These are phyloP conservation scores for Sarocladiaceae sp. DNA, from an alignment of 2,329 filamentous ascomycete species.

Conservation along the genomic window DNA sequence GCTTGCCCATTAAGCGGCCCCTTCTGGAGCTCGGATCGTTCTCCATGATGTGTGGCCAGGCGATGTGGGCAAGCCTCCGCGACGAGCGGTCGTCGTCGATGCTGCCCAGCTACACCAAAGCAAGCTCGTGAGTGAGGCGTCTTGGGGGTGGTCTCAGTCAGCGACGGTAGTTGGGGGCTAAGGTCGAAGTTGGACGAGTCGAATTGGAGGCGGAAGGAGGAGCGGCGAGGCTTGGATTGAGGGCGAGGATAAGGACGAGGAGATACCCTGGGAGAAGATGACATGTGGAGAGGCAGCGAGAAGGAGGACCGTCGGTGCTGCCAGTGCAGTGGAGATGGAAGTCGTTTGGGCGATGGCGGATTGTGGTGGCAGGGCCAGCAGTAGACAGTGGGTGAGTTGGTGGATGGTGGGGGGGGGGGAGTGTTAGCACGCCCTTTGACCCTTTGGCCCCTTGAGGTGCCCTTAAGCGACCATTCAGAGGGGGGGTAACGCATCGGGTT, in stretches of 20 bases:
- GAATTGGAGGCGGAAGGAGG: not conserved
- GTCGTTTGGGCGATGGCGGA: slow-evolving; percentile 6
- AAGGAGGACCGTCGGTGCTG: not conserved
- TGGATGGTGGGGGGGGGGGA: not conserved
- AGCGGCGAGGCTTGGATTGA: not conserved
- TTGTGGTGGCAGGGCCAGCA: too few species aligned
- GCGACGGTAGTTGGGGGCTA: not conserved
- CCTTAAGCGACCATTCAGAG: too few species aligned
- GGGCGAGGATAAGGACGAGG: not conserved
- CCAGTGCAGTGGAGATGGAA: not conserved
- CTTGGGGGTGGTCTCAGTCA: not conserved
- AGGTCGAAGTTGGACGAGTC: not conserved
- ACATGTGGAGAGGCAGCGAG: slow-evolving; percentile 5
- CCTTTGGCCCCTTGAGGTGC: too few species aligned
- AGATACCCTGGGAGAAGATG: not conserved
- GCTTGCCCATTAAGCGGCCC: slow-evolving; percentile 57
- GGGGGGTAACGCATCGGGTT: too few species aligned
- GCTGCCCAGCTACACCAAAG: slow-evolving; percentile 12
- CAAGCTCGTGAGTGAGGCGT: not conserved
- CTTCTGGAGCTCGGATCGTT: slow-evolving; percentile 40
- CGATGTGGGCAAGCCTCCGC: slow-evolving; percentile 14
- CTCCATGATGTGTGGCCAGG: slow-evolving; percentile 30
- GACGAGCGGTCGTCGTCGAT: slow-evolving; percentile 22
- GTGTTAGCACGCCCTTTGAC: too few species aligned
- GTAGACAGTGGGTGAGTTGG: too few species aligned